Percentiles rank a stretch among this genome's conserved stretches.
Conservation (phyloP, 306 rosid genomes). For the Trichosanthes cucumerina region DNA sequence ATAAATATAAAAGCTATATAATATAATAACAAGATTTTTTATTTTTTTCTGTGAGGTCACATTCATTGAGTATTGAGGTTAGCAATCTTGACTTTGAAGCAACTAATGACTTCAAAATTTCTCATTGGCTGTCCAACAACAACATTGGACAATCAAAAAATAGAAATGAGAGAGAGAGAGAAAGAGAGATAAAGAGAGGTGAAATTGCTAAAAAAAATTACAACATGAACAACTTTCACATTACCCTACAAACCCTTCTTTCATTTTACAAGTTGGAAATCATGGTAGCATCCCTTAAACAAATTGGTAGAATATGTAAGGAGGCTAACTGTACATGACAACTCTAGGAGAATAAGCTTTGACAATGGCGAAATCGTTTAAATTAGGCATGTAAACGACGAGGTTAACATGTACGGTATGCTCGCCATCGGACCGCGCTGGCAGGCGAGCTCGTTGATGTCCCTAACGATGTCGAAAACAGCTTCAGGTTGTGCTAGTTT, state of each 20-base stretch:
- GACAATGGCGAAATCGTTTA: slow-evolving; percentile 14
- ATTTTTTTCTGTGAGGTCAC: neutral
- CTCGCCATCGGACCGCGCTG: slow-evolving; percentile 56
- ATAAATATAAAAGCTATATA: neutral
- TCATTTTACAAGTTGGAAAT: neutral
- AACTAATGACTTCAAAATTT: neutral
- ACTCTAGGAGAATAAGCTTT: slow-evolving; percentile 10
- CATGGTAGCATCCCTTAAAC: neutral
- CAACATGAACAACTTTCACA: slow-evolving; percentile 2
- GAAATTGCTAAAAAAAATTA: neutral
- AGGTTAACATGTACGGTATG: slow-evolving; percentile 65
- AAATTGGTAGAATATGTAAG: neutral
- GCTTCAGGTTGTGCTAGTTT: slow-evolving; percentile 94
- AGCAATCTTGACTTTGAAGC: neutral
- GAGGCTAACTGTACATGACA: slow-evolving; percentile 41
- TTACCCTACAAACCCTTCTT: neutral
- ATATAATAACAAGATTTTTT: neutral
- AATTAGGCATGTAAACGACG: slow-evolving; percentile 67
- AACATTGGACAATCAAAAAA: neutral
- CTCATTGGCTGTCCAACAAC: neutral
- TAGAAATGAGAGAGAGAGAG: neutral
- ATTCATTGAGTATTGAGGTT: neutral
- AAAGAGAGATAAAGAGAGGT: neutral
- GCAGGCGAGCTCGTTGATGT: slow-evolving; percentile 69
- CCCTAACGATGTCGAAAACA: slow-evolving; percentile 80